phyloP scores from a whole-genome alignment of 441 rosid genomes.

The Aquilaria agallochum region DNA sequence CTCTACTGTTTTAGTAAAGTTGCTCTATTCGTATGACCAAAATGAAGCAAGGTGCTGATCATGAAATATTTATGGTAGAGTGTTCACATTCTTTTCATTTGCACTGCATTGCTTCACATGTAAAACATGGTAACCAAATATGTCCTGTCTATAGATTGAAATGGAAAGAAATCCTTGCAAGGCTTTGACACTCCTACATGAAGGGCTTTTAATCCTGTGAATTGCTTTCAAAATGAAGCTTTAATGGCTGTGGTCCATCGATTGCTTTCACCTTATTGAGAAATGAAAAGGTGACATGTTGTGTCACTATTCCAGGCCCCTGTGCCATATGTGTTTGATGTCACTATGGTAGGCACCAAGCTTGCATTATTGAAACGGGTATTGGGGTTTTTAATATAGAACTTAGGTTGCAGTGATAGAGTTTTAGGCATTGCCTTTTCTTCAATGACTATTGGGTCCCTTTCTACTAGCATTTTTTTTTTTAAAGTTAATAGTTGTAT shows the following conservation, averaged over 20 bases:
- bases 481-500: conserved; percentile 12
- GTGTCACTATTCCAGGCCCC: conserved; percentile 54
- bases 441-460: conserved; percentile 48
- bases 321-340: conserved; percentile 69
- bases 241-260: conserved; percentile 47
- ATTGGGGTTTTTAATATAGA: conserved; percentile 98
- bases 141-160: conserved; percentile 88
- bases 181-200: conserved; percentile 42
- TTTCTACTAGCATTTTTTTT: no score
- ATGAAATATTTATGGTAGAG: conserved; percentile 89
- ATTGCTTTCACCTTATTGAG: conserved; percentile 54
- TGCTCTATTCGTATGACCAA: conserved; percentile 85
- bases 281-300: conserved; percentile 46
- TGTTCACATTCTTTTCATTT: conserved; percentile 95
- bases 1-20: conserved; percentile 43
- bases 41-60: conserved; percentile 83
- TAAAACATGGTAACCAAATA: conserved; percentile 82
- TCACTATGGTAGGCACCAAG: conserved; percentile 98
- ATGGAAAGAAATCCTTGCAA: conserved; percentile 94
- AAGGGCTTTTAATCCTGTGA: conserved; percentile 33
- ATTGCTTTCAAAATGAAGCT: conserved; percentile 61
- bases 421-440: conserved; percentile 97
- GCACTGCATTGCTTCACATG: conserved; percentile 86
- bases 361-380: conserved; percentile 95
- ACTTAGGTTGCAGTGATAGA: conserved; percentile 84